Evolutionary conservation across 202 grass and related monocot species (phyloP), one percentile per base, ranked within the genome.

Genomic region (Panicum hallii): DNA sequence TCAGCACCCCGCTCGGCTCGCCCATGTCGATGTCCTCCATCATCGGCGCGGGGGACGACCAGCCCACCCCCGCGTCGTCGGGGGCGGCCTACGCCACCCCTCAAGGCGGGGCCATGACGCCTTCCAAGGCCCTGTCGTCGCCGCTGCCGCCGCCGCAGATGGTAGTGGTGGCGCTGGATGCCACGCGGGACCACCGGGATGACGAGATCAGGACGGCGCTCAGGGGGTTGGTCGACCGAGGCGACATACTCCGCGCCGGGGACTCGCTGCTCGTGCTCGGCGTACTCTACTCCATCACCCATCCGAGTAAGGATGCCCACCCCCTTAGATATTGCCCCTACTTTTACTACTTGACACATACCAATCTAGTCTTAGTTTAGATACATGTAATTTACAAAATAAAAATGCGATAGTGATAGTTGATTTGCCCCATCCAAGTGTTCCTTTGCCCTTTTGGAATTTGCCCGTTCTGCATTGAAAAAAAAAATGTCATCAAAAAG

Each of bases 151-250:
- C 84, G 80, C 74, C 78, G 69, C 90, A 94, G 73, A 55, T 92
- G 48, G 89, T 94, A 36, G 85, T 94, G 73, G 44, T 91, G 64
- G 92, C 79, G 80, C 86, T 83, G 23, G 92, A 94, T 63, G 92
- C 89, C 30, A 92, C 89, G 20, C 78, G 82, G 63, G 74, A 88
- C 48, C 74, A 88, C 82, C 88, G 83, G 13, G 85, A 88, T 42
- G 78, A 85, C 3, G 89, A 94, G 89, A 81, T 94, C 84, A 82
- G 30, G 53, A 74, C 64, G 43, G 72, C 70, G 54, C 7, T 91
- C 26, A 86, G 1, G 32, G 49, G 26, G 11, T 41, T 91, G 64
- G 20, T 82, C 36, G 48, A 56, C 5, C 74, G 87, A 3, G 89
- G 89, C 1, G 82, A 89, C 70, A 91, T 92, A 23, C 85, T 94